Percentiles rank a stretch among this genome's conserved stretches.
Evolutionary conservation across 2,329 filamentous ascomycete species (phyloP).

Genomic region (Colletotrichum sp.): DNA sequence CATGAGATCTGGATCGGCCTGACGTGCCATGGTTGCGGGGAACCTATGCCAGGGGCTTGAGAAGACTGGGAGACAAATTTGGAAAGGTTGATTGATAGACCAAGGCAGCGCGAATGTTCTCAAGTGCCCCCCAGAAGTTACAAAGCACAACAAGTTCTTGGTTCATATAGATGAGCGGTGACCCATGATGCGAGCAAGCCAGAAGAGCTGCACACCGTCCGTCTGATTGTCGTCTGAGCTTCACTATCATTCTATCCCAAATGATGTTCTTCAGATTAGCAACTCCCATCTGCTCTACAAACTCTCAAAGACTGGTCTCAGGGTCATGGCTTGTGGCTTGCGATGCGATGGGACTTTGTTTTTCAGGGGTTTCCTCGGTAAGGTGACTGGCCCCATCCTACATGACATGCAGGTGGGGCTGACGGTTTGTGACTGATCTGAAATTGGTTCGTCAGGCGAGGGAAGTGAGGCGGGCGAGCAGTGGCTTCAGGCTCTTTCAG

Average conservation of each 20-base stretch:
- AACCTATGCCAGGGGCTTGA: neutral
- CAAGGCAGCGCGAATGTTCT: neutral
- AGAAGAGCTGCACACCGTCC: neutral
- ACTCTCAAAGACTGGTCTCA: neutral
- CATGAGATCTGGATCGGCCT: neutral
- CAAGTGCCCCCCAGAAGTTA: neutral
- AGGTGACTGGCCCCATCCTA: neutral
- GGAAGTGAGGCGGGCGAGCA: neutral
- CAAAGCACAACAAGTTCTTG: neutral
- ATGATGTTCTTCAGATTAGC: neutral
- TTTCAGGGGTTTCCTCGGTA: neutral
- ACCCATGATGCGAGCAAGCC: neutral
- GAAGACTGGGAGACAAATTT: neutral
- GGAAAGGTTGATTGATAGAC: neutral
- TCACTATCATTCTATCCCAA: neutral
- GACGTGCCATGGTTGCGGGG: neutral
- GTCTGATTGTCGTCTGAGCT: neutral
- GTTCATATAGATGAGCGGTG: neutral
- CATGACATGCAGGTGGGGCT: neutral
- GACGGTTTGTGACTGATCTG: neutral
- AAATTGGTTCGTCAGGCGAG: neutral
- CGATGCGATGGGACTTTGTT: neutral
- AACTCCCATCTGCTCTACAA: neutral
- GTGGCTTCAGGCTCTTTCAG: neutral
- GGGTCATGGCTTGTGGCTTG: neutral